Evolutionary conservation across 768 basidiomycete genomes (phyloP), one percentile per base, ranked within the genome.

Genomic region (Cyclocybe cylindracea): DNA sequence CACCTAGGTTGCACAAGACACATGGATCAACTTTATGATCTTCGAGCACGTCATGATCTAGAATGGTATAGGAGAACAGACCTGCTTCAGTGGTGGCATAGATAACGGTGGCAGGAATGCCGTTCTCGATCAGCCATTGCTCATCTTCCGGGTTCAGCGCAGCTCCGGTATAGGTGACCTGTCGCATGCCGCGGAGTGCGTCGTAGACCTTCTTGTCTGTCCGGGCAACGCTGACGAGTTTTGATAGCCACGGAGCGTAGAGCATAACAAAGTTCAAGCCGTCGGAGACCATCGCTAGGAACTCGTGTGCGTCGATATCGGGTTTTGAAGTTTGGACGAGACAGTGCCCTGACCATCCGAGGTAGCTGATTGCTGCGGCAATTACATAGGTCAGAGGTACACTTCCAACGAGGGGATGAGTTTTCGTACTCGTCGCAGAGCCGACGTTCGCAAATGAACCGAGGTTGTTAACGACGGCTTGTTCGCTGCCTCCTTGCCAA

Each of bases 181-280:
- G 62, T 1, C 54, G 34, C 56, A 63, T 53, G 1, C 36, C 11
- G n/a, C 54, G 32, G 14, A 65, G 51, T 0, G 61, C 56, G 2
- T 18, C 24, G 0, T 61, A 44, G 10, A 63, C 57, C 1, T 38
- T 35, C 5, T 11, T n/a, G 38, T 60, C 47, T 1, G 6, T 40
- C 1, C 51, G 51, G 1, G 62, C 61, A 9, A 60, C 52, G 7
- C 37, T 32, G 11, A 63, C 34, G 2, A 63, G 44, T 19, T 49
- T 55, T 10, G 62, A 61, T 5, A 63, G 36, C 61, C 61, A 65
- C 0, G 58, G 53, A 0, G 61, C 58, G 32, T 65, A 65, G 2
- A 63, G 32, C 4, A 63, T 35, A 29, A 60, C 34, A 36, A 39
- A 38, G 35, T 63, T 63, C 10, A 65, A 13, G 6, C 61, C 57